Percentiles rank a stretch among this genome's conserved stretches.
These are phyloP conservation scores for Striga asiatica DNA, from an alignment of 257 asterid genomes.

Conservation along the genomic window DNA sequence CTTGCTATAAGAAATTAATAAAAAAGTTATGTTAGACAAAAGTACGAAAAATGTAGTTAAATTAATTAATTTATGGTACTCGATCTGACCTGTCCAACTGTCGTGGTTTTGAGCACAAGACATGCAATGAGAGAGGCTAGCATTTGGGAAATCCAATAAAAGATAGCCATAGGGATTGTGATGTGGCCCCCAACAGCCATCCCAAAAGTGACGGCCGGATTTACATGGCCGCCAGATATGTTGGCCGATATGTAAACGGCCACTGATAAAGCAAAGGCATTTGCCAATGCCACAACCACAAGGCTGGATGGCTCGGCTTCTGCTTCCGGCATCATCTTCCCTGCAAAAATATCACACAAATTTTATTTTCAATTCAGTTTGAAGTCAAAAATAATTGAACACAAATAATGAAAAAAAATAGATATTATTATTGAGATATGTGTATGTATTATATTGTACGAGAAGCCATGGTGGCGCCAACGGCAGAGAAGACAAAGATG, in stretches of 20 bases:
- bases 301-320: constrained; percentile 35
- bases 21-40: no score
- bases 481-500: constrained; percentile 65
- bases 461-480: constrained; percentile 58
- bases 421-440: no score
- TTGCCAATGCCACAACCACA: constrained; percentile 42
- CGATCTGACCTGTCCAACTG: constrained; percentile 39
- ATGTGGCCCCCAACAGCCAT: constrained; percentile 76
- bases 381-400: no score
- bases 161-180: constrained; percentile 42
- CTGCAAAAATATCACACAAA: constrained; percentile 29
- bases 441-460: no score
- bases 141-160: constrained; percentile 60
- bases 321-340: constrained; percentile 31
- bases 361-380: no score
- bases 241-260: constrained; percentile 49
- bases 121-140: constrained; percentile 63
- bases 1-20: constrained; percentile 17
- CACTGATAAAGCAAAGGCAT: constrained; percentile 47
- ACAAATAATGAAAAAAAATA: no score
- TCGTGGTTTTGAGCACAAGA: constrained; percentile 38
- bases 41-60: no score
- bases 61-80: no score
- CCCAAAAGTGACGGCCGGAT: constrained; percentile 82
- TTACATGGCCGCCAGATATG: constrained; percentile 82